Conservation (phyloP, 768 basidiomycete genomes). For the Kwoniella sp. region DNA sequence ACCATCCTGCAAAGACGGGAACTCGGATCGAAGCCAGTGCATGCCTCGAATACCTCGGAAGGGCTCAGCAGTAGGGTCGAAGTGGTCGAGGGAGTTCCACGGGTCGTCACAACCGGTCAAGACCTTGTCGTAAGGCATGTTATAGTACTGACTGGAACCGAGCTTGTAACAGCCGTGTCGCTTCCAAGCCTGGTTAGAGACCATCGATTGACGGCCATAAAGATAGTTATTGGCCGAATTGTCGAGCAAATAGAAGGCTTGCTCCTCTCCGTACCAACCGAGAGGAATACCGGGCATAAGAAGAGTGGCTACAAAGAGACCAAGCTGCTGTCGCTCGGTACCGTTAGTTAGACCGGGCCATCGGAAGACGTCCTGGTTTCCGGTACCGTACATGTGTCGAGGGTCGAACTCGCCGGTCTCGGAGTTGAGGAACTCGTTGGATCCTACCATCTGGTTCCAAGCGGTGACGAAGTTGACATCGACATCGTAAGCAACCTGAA, state of each 20-base stretch:
- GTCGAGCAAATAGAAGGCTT: constrained; percentile 79
- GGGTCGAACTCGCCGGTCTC: constrained; percentile 71
- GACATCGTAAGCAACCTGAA: constrained; percentile 85
- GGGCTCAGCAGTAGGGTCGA: constrained; percentile 81
- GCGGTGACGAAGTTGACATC: constrained; percentile 79
- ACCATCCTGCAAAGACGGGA: constrained; percentile 80
- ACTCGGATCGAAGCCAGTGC: constrained; percentile 68
- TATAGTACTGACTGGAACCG: constrained; percentile 90
- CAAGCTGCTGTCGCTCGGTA: constrained; percentile 72
- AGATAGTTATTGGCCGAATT: constrained; percentile 90
- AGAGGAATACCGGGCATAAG: constrained; percentile 86
- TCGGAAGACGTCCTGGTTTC: constrained; percentile 91
- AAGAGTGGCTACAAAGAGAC: constrained; percentile 73
- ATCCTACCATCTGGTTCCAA: constrained; percentile 81
- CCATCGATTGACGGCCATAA: constrained; percentile 86
- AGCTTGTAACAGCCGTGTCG: constrained; percentile 89
- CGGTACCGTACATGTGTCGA: constrained; percentile 85
- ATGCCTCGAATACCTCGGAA: constrained; percentile 75
- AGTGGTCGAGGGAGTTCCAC: constrained; percentile 92
- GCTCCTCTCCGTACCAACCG: constrained; percentile 90
- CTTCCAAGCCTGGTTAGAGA: constrained; percentile 79
- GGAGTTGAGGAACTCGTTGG: constrained; percentile 82
- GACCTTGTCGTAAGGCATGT: constrained; percentile 80
- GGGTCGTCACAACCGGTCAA: constrained; percentile 82
- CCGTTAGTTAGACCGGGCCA: constrained; percentile 90